Percentiles rank a stretch among this genome's conserved stretches.
phyloP scores from a whole-genome alignment of 495 filamentous ascomycete species.

The Penicillium coprophilum region DNA sequence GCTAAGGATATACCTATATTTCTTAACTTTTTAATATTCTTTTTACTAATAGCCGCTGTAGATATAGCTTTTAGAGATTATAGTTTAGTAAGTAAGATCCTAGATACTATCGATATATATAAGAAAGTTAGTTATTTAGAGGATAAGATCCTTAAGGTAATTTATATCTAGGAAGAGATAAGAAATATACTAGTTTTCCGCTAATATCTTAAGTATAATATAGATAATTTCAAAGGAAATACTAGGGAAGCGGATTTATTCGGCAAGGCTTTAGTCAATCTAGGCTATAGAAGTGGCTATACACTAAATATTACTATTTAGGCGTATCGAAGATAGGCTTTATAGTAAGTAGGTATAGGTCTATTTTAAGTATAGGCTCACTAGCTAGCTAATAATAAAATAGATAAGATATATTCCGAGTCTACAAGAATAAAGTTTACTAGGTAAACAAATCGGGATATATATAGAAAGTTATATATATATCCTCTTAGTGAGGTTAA shows the following conservation, averaged over 20 bases:
- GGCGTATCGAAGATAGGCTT: conserved; percentile 17
- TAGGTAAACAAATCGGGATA: conserved; percentile 7
- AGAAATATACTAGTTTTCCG: conserved; percentile 14
- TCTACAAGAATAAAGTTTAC: conserved; percentile 17
- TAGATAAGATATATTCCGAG: conserved; percentile 14
- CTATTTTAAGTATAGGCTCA: not conserved
- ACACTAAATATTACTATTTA: conserved; percentile 13
- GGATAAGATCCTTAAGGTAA: conserved; percentile 7
- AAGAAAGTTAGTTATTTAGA: not conserved
- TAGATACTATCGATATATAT: conserved; percentile 5
- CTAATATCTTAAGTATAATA: not conserved
- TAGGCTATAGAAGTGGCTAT: conserved; percentile 16
- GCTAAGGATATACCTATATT: conserved; percentile 16
- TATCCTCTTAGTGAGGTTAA: conserved; percentile 18
- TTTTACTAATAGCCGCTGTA: conserved; percentile 12
- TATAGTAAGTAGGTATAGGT: conserved; percentile 15
- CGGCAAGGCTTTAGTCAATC: conserved; percentile 13
- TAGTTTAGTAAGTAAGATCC: conserved; percentile 6
- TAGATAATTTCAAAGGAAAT: conserved; percentile 4
- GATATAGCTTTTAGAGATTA: conserved; percentile 17
- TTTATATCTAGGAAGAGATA: conserved; percentile 6
- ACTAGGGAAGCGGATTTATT: conserved; percentile 17
- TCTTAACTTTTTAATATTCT: conserved; percentile 17
- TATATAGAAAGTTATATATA: conserved; percentile 12
- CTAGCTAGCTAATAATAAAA: not conserved